Evolutionary conservation across 257 asterid genomes (phyloP), one percentile per base, ranked within the genome.

Genomic region (Nicotiana obtusifolia): DNA sequence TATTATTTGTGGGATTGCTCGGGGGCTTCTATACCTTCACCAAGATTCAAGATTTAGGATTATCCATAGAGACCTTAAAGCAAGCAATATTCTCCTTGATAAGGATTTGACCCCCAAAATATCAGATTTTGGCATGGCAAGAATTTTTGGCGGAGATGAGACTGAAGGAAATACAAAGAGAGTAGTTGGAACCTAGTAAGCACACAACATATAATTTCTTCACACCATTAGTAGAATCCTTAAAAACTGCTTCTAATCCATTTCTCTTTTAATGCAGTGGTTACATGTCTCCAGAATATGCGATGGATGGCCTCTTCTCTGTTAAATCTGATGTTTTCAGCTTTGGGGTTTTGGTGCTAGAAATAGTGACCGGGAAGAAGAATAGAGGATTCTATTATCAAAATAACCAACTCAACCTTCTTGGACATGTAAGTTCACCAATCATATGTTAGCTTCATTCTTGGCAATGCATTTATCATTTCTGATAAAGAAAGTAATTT

Each of bases 61-160:
- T 78, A 90, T 92, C 65, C 97, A 92, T 69, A 81, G 97, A 86
- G 97, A 92, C 86, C 91, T 92, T 78, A 92, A 92, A 85, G 93
- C 97, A 10, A 91, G 97, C 88, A 92, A 92, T 82, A 85, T 92
- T 64, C 93, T 92, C 64, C 92, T 92, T 0, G 97, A 90, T 20
- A 90, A 84, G 53, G 94, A 89, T 3, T 88, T 91, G 97, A 86
- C 83, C 78, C 95, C 97, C 0, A 92, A 92, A 82, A 92, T 92
- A 86, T 92, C 97, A 10, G 97, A 92, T 83, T 92, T 92, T 75
- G 97, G 97, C 84, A 92, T 92, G 97, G 97, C 97, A 44, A 91
- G 97, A 81, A 91, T 91, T 14, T 92, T 92, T 30, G 97, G 95
- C 60, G 89, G 93, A 14, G 94, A 92, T 69, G 93, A 92, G 75